Evolutionary conservation across 2,329 filamentous ascomycete genomes (phyloP).

Genomic region (Balansia obtecta): DNA sequence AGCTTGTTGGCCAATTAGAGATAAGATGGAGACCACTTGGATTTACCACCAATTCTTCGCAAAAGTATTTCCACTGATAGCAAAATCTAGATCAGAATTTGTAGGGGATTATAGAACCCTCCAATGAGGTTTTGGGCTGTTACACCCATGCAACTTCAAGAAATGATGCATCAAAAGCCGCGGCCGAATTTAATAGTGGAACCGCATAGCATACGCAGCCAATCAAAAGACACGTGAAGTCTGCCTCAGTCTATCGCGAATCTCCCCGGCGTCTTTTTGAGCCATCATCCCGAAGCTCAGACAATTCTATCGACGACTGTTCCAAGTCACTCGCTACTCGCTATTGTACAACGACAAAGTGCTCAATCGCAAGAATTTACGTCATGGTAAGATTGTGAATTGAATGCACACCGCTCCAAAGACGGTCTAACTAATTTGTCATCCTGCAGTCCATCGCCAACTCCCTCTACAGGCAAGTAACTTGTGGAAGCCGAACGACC

Average conservation of each 20-base stretch:
- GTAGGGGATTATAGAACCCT: too few species aligned
- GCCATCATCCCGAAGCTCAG: conserved; percentile 12
- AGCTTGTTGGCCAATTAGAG: too few species aligned
- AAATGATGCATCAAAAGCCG: not conserved
- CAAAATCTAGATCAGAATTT: too few species aligned
- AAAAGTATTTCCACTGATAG: too few species aligned
- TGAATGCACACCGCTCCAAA: not conserved
- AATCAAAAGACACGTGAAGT: conserved; percentile 21
- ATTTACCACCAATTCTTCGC: too few species aligned
- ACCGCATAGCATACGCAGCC: conserved; percentile 7
- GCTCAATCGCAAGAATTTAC: conserved; percentile 19
- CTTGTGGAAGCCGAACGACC: conserved; percentile 9
- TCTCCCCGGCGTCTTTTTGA: conserved; percentile 10
- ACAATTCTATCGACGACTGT: conserved; percentile 15
- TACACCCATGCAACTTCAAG: not conserved
- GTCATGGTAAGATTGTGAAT: conserved; percentile 23
- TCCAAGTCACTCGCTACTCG: conserved; percentile 14
- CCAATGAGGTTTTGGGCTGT: too few species aligned
- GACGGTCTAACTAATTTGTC: conserved; percentile 22
- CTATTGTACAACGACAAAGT: conserved; percentile 12
- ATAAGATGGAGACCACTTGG: too few species aligned
- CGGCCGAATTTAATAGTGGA: not conserved
- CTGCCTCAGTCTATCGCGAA: conserved; percentile 19
- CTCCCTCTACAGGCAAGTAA: conserved; percentile 27
- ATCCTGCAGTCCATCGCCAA: conserved; percentile 22